These are phyloP conservation scores for Eragrostis tef DNA, from an alignment of 202 grass and related monocot genomes.

Conservation along the genomic window DNA sequence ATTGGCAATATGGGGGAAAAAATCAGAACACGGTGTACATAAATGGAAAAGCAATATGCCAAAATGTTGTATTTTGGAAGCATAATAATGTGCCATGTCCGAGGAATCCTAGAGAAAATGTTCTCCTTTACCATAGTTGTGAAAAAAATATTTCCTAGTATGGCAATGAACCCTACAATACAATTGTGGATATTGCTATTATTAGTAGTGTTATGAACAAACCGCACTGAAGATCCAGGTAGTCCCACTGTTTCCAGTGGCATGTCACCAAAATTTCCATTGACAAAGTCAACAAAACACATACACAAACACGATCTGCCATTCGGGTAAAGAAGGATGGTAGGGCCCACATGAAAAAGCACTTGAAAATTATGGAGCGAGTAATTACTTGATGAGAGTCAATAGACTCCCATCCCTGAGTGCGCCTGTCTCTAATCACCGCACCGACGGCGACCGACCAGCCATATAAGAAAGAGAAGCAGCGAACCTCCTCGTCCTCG, in stretches of 20 bases:
- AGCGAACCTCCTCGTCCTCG: conserved; percentile 10
- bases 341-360: neutral
- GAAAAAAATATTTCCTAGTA: neutral
- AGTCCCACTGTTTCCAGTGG: neutral
- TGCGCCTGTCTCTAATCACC: neutral
- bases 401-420: conserved; percentile 24
- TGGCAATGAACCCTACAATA: neutral
- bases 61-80: neutral
- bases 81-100: neutral
- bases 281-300: neutral
- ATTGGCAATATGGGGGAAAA: too few species aligned
- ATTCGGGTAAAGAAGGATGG: neutral
- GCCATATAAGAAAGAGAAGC: conserved; percentile 44
- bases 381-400: conserved; percentile 31
- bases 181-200: neutral
- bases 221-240: neutral
- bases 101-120: neutral
- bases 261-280: neutral
- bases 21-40: too few species aligned
- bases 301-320: neutral
- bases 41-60: too few species aligned
- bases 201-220: neutral
- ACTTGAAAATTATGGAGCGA: neutral
- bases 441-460: conserved; percentile 56
- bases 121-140: neutral